These are phyloP conservation scores for Termitomyces eurrhizus DNA, from an alignment of 768 basidiomycete genomes.

Conservation along the genomic window DNA sequence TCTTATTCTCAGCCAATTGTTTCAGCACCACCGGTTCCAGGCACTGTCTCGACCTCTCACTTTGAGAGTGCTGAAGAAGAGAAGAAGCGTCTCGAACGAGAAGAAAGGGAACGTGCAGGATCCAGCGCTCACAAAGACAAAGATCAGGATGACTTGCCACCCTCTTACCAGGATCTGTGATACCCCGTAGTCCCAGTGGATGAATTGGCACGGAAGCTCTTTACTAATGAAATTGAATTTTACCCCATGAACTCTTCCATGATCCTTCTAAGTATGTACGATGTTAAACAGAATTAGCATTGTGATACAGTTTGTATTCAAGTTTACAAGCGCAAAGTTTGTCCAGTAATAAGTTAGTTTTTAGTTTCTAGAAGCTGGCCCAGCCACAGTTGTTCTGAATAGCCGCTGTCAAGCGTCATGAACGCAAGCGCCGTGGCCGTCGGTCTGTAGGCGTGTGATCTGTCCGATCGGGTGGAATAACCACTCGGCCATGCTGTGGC, in stretches of 20 bases:
- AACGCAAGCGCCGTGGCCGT: neutral
- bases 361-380: neutral
- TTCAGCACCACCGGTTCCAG: constrained; percentile 14
- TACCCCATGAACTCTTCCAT: neutral
- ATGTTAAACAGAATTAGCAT: constrained; percentile 11
- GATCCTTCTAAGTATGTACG: constrained; percentile 3
- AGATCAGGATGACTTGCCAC: constrained; percentile 44
- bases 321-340: neutral
- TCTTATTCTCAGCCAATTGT: constrained; percentile 28
- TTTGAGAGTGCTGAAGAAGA: constrained; percentile 58
- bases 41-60: constrained; percentile 12
- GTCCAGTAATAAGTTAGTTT: neutral
- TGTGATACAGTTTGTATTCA: constrained; percentile 7
- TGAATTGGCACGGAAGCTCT: neutral
- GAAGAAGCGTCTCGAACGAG: constrained; percentile 60
- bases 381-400: neutral
- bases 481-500: constrained; percentile 11
- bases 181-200: neutral
- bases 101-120: constrained; percentile 56
- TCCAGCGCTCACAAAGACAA: constrained; percentile 13
- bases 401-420: neutral
- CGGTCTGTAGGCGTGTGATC: constrained; percentile 7
- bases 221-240: neutral
- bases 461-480: constrained; percentile 5
- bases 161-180: constrained; percentile 38